These are phyloP conservation scores for Neohortaea acidophila DNA, from an alignment of 495 filamentous ascomycete genomes.

Conservation along the genomic window DNA sequence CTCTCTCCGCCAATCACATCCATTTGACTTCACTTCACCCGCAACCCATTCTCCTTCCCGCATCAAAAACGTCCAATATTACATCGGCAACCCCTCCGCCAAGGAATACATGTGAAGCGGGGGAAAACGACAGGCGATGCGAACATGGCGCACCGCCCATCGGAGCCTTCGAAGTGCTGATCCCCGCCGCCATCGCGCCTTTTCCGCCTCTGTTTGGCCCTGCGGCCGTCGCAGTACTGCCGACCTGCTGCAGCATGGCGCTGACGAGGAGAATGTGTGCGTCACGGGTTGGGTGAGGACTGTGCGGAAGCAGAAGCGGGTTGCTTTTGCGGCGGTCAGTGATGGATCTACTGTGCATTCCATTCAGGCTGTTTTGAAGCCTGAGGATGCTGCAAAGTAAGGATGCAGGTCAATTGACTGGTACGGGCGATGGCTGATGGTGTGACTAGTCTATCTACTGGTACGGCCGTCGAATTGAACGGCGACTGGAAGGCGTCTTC, in stretches of 20 bases:
- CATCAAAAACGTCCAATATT: too few relatives aligned
- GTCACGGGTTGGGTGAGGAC: slow-evolving; percentile 72
- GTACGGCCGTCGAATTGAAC: slow-evolving; percentile 61
- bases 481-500: slow-evolving; percentile 67
- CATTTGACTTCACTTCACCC: too few relatives aligned
- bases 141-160: slow-evolving; percentile 6
- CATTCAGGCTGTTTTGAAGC: slow-evolving; percentile 68
- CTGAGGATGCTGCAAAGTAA: slow-evolving; percentile 63
- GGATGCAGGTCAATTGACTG: slow-evolving; percentile 20
- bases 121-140: slow-evolving; percentile 5
- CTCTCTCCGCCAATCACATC: too few relatives aligned
- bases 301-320: slow-evolving; percentile 69
- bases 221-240: slow-evolving; percentile 4
- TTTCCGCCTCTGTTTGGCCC: neutral
- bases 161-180: neutral
- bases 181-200: neutral
- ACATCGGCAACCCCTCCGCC: too few relatives aligned
- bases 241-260: slow-evolving; percentile 6
- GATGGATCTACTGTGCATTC: slow-evolving; percentile 73
- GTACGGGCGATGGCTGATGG: too few relatives aligned
- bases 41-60: too few relatives aligned
- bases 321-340: slow-evolving; percentile 67
- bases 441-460: slow-evolving; percentile 55
- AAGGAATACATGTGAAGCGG: too few relatives aligned
- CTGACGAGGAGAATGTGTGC: slow-evolving; percentile 21